phyloP scores from a whole-genome alignment of 768 basidiomycete species.

The Coprinopsis strossmayeri region DNA sequence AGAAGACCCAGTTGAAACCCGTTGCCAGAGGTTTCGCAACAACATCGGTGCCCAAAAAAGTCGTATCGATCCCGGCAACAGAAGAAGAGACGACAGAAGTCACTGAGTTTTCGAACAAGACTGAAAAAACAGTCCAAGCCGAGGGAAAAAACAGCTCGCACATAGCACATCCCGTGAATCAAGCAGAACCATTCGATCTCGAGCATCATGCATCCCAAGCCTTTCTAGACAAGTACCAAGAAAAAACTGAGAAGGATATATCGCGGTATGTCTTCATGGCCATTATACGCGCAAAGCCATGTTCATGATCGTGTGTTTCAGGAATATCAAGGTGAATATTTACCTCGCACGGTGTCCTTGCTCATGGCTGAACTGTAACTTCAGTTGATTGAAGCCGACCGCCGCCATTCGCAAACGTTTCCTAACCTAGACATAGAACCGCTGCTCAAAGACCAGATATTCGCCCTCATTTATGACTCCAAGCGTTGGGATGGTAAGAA shows the following conservation, averaged over 20 bases:
- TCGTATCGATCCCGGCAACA: constrained; percentile 22
- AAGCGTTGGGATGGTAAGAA: constrained; percentile 13
- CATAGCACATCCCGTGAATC: neutral
- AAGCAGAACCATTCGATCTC: constrained; percentile 27
- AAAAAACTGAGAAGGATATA: constrained; percentile 86
- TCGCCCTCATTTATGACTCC: constrained; percentile 36
- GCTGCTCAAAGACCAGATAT: constrained; percentile 47
- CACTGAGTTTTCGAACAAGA: neutral
- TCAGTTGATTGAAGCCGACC: constrained; percentile 78
- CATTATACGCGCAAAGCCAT: neutral
- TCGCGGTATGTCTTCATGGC: constrained; percentile 36
- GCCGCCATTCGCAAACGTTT: constrained; percentile 61
- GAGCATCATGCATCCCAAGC: constrained; percentile 59
- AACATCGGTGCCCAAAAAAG: constrained; percentile 78
- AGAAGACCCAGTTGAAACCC: constrained; percentile 74
- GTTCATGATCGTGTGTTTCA: constrained; percentile 8
- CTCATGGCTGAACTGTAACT: neutral
- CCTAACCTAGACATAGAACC: constrained; percentile 59
- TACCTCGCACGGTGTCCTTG: too few species aligned
- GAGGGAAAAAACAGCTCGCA: constrained; percentile 3
- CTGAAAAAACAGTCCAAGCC: constrained; percentile 19
- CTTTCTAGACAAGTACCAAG: constrained; percentile 77
- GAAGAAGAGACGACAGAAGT: constrained; percentile 6
- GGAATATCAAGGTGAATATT: constrained; percentile 28
- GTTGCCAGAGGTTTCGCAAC: constrained; percentile 74